phyloP scores from a whole-genome alignment of 2,329 filamentous ascomycete genomes.

The Neofusicoccum cordaticola region DNA sequence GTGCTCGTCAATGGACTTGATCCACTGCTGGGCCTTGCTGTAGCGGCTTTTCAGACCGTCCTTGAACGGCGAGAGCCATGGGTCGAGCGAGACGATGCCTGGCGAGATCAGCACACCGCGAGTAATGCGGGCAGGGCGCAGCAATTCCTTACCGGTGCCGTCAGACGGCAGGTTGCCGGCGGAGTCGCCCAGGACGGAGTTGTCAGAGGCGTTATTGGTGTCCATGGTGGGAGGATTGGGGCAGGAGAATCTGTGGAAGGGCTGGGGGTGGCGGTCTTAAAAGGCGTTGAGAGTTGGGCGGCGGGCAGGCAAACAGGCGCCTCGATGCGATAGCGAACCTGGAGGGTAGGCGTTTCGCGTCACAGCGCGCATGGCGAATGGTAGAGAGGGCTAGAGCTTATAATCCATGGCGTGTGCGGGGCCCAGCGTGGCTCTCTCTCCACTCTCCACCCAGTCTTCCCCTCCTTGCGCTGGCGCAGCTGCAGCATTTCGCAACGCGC shows the following conservation, averaged over 20 bases:
- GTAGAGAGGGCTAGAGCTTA: slow-evolving; percentile 8
- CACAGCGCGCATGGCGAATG: slow-evolving; percentile 1
- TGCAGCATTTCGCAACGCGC: slow-evolving; percentile 12
- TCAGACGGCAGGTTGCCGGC: slow-evolving; percentile 60
- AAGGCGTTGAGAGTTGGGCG: slow-evolving; percentile 11
- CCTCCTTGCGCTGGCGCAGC: slow-evolving; percentile 2
- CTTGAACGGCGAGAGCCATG: slow-evolving; percentile 83
- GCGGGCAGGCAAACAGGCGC: slow-evolving; percentile 3
- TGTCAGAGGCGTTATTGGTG: slow-evolving; percentile 45
- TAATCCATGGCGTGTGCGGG: background rate
- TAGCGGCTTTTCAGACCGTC: slow-evolving; percentile 74
- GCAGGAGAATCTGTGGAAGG: background rate
- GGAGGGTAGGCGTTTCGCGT: background rate
- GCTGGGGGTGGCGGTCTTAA: slow-evolving; percentile 9
- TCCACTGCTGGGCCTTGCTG: slow-evolving; percentile 78
- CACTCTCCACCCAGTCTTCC: slow-evolving; percentile 9
- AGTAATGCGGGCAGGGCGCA: background rate
- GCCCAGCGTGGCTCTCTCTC: slow-evolving; percentile 8
- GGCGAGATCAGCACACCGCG: slow-evolving; percentile 22
- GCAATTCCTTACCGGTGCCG: slow-evolving; percentile 61
- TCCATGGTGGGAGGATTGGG: slow-evolving; percentile 12
- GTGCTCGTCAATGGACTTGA: slow-evolving; percentile 73
- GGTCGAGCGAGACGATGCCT: slow-evolving; percentile 87
- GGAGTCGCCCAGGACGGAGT: slow-evolving; percentile 44
- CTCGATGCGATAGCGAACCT: slow-evolving; percentile 11